Evolutionary conservation across 768 basidiomycete genomes (phyloP).

Genomic region (Dioszegia crocea): DNA sequence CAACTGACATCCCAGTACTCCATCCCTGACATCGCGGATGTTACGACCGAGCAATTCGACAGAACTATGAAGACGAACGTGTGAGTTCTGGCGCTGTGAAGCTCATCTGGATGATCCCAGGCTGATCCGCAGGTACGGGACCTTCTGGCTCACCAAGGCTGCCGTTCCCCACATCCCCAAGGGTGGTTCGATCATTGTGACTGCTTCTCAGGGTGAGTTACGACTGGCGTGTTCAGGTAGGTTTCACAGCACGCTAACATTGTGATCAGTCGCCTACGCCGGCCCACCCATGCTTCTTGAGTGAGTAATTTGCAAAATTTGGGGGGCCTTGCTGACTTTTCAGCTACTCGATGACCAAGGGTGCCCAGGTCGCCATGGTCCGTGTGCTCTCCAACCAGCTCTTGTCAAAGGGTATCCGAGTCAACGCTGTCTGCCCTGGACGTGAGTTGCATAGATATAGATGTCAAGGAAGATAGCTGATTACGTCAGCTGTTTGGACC

Average conservation of each 20-base stretch:
- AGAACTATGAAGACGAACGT: slow-evolving; percentile 61
- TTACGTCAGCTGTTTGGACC: slow-evolving; percentile 41
- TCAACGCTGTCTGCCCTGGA: slow-evolving; percentile 34
- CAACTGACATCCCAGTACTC: slow-evolving; percentile 51
- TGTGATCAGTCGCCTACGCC: slow-evolving; percentile 45
- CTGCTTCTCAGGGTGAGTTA: slow-evolving; percentile 53
- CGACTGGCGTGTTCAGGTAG: too few relatives aligned
- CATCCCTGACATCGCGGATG: slow-evolving; percentile 45
- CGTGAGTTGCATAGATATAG: not conserved
- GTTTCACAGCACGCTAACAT: not conserved
- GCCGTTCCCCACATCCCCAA: slow-evolving; percentile 61
- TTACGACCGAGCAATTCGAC: slow-evolving; percentile 55
- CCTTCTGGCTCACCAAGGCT: slow-evolving; percentile 58
- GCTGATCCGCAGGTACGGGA: slow-evolving; percentile 51
- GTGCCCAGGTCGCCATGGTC: slow-evolving; percentile 56
- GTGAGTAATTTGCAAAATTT: too few relatives aligned
- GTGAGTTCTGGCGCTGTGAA: slow-evolving; percentile 1
- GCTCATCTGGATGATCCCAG: not conserved
- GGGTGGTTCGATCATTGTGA: slow-evolving; percentile 62
- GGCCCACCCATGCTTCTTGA: slow-evolving; percentile 43
- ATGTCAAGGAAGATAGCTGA: not conserved
- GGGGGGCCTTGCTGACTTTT: slow-evolving; percentile 24
- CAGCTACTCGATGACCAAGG: slow-evolving; percentile 60
- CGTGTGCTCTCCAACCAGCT: slow-evolving; percentile 57
- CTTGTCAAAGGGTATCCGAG: slow-evolving; percentile 54